Base-by-base conservation (phyloP, 345 rosid species). In the Heritiera littoralis region DNA sequence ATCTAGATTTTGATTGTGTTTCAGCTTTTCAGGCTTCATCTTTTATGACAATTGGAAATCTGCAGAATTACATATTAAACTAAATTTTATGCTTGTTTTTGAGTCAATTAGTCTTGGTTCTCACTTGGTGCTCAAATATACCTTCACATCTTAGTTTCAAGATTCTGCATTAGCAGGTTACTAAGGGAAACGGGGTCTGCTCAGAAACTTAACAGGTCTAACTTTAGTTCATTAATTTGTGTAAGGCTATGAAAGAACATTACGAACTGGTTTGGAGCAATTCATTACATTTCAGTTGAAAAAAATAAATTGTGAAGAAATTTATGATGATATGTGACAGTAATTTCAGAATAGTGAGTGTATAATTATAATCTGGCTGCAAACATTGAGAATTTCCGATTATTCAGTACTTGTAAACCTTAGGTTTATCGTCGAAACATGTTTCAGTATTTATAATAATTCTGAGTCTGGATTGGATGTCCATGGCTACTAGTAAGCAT, bases 21-120 rank as follows among this genome's bases (percentile, higher is more conserved):
- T 54, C 63, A 72, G 41, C 35, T 8, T 72, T 72, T 54, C 63
- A 72, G 46, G 15, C 61, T 52, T 52, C 60, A 15, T 32, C 55
- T 17, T 72, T 32, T 52, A 35, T 52, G 32, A 32, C 8, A 54
- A 54, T 18, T 3, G 0, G 2, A 38, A 72, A 8, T 54, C 59
- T 35, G 15, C 63, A 72, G 61, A 35, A 54, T 41, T 30, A 49
- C 76, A 28, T 54, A 5, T 35, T 35, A 35, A 30, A 35, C 76
- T 35, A 38, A 52, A 72, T 28, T 12, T 28, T 17, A 72, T 72
- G 63, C 32, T 72, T 35, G 41, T 60, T 69, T 7, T 46, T 66
- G 52, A 72, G 76, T 54, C 32, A 54, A 35, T 55, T 72, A 58
- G 10, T 35, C 63, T 54, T 35, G 43, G 43, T 32, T 52, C 45